These are phyloP conservation scores for Gossypium gossypioides DNA, from an alignment of 441 rosid species.

Conservation along the genomic window DNA sequence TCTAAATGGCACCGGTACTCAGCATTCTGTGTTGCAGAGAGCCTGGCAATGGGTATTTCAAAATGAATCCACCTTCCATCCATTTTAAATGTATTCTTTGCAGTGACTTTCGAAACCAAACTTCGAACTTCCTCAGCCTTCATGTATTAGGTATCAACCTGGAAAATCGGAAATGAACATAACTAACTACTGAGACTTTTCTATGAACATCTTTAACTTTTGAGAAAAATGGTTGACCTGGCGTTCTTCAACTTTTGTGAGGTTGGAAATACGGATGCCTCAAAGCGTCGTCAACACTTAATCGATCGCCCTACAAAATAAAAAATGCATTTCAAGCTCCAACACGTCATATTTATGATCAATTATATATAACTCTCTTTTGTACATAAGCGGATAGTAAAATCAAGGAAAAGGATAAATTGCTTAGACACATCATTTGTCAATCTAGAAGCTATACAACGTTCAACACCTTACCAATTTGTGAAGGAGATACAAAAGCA, in stretches of 20 bases:
- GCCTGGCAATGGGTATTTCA: background rate
- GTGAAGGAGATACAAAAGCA: background rate
- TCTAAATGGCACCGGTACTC: background rate
- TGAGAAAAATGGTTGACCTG: background rate
- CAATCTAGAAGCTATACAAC: background rate
- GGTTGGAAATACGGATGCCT: slow-evolving; percentile 78
- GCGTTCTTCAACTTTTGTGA: slow-evolving; percentile 19
- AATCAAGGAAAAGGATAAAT: background rate
- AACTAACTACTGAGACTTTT: background rate
- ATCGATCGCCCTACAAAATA: slow-evolving; percentile 62
- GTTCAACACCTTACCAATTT: background rate
- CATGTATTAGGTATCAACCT: background rate
- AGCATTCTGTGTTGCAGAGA: background rate
- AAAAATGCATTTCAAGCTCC: slow-evolving; percentile 1
- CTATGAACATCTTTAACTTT: background rate
- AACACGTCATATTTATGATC: background rate
- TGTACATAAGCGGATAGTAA: background rate
- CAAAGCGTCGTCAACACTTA: slow-evolving; percentile 69
- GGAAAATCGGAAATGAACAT: background rate
- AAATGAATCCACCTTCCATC: background rate
- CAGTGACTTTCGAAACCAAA: background rate
- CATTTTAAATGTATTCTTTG: background rate
- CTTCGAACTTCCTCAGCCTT: background rate
- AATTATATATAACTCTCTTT: background rate
- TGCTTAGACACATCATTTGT: background rate